Evolutionary conservation across 345 rosid species (phyloP), one percentile per base, ranked within the genome.

Genomic region (Anacardium occidentale): DNA sequence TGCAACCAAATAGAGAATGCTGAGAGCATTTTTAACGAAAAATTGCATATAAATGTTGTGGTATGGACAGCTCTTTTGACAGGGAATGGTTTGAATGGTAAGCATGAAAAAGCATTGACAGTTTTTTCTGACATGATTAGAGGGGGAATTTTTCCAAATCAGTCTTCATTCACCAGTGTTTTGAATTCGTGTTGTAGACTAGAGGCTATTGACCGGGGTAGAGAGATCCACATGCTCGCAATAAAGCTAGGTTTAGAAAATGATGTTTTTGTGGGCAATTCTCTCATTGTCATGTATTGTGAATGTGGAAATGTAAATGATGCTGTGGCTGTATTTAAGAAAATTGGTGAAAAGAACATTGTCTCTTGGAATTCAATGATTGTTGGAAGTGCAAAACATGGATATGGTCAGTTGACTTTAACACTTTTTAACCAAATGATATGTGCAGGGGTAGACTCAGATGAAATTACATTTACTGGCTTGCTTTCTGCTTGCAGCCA

Each of bases 401-500:
- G 97, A 18, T 76, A 4, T 65, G 90, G 89, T 18, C 59, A 47
- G 47, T 76, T 83, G 88, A 89, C 83, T 1, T 64, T 90, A 78
- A 70, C 75, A 7, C 78, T 89, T 53, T 89, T 84, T 24, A 56
- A 68, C 66, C 85, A 70, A 74, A 86, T 93, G 97, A 69, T 92
- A 60, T 89, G 91, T 15, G 74, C 65, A 18, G 84, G 77, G 18
- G 68, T 74, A 48, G 75, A 86, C 42, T 89, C 93, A 14, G 91
- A 93, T 51, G 93, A 87, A 78, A 87, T 90, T 64, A 90, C 94
- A 58, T 87, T 87, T 78, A 92, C 89, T 14, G 96, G 93, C 29
- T 81, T 92, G 79, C 97, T 92, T 71, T 79, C 92, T 71, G 92
- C 96, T 7, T 93, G 94, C 78, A 85, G 91, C 74, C 93, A 84